Evolutionary conservation across 2,329 filamentous ascomycete species (phyloP).

Genomic region (Paraconiothyrium sp.): DNA sequence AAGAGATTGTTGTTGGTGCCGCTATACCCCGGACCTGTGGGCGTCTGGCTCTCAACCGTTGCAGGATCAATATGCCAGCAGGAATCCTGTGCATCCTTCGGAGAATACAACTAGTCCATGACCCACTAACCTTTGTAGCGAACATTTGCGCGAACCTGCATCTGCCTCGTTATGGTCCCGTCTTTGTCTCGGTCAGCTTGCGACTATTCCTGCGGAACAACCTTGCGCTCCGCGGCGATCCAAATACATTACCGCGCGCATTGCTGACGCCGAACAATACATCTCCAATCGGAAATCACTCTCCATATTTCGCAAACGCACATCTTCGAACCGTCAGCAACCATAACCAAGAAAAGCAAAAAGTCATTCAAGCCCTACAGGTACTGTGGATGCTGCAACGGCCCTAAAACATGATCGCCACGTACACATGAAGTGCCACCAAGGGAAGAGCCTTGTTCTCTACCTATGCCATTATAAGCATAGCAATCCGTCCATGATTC

Average conservation of each 20-base stretch:
- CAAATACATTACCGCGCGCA: not conserved
- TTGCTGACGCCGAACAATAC: not conserved
- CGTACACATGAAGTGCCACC: not conserved
- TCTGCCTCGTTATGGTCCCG: no score
- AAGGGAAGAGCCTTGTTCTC: not conserved
- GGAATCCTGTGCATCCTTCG: conserved; percentile 5
- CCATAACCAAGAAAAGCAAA: conserved; percentile 5
- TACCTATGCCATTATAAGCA: not conserved
- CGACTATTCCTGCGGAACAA: not conserved
- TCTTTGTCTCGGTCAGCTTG: not conserved
- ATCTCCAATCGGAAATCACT: not conserved
- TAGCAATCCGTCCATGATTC: not conserved
- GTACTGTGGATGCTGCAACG: conserved; percentile 1
- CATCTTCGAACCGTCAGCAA: not conserved
- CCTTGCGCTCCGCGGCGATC: no score
- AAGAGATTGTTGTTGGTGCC: not conserved
- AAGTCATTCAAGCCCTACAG: not conserved
- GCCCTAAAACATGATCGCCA: not conserved
- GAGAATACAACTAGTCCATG: conserved; percentile 6
- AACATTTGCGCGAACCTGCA: not conserved
- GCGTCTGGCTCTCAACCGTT: not conserved
- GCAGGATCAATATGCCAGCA: conserved; percentile 2
- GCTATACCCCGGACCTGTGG: not conserved
- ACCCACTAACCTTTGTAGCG: not conserved
- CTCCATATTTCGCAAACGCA: not conserved